Evolutionary conservation across 345 rosid genomes (phyloP).

Genomic region (Eucalyptus caleyi): DNA sequence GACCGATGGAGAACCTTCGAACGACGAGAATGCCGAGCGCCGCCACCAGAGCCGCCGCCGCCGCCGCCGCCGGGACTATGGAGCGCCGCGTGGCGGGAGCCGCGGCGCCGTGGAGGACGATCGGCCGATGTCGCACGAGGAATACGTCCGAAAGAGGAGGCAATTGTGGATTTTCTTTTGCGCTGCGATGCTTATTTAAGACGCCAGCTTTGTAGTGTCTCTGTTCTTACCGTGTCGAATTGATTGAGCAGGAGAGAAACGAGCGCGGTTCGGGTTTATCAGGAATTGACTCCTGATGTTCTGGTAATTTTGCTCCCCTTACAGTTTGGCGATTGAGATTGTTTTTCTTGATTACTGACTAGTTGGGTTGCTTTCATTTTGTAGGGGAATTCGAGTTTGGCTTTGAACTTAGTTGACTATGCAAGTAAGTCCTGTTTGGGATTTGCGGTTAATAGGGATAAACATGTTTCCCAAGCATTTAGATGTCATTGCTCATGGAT

Average conservation of each 20-base stretch:
- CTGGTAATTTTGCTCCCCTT: slow-evolving; percentile 18
- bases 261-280: slow-evolving; percentile 15
- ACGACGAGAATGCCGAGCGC: not conserved
- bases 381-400: slow-evolving; percentile 23
- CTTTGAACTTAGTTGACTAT: slow-evolving; percentile 33
- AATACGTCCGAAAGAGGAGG: slow-evolving; percentile 48
- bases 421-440: slow-evolving; percentile 24
- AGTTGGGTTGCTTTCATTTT: not conserved
- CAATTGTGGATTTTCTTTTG: not conserved
- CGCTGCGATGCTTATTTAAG: not conserved
- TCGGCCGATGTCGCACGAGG: slow-evolving; percentile 54
- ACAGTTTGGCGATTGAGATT: not conserved
- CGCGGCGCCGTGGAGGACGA: slow-evolving; percentile 9
- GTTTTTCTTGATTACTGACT: not conserved
- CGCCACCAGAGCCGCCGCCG: slow-evolving; percentile 3
- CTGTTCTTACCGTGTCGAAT: not conserved
- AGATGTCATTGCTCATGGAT: not conserved
- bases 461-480: not conserved
- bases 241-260: slow-evolving; percentile 39
- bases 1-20: slow-evolving; percentile 4
- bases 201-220: not conserved
- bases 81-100: not conserved
- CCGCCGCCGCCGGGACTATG: slow-evolving; percentile 4
- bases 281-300: slow-evolving; percentile 25
- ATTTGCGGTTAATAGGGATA: not conserved